Conservation (phyloP, 306 rosid species). For the Parietaria judaica region DNA sequence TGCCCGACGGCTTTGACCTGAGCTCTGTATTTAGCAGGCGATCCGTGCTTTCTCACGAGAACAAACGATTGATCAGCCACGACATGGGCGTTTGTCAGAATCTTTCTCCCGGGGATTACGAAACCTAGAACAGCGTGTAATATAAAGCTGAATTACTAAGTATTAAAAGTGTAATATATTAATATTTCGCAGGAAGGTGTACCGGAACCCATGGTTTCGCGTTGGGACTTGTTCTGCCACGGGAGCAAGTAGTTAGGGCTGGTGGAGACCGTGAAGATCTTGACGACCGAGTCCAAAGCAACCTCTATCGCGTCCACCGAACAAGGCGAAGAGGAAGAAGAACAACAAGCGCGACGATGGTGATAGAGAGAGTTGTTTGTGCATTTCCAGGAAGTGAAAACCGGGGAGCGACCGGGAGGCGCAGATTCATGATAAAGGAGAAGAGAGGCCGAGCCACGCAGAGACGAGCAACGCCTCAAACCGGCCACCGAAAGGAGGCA, state of each 20-base stretch:
- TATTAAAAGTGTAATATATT: neutral
- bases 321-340: neutral
- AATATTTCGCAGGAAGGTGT: neutral
- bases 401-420: too few relatives aligned
- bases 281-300: slow-evolving; percentile 82
- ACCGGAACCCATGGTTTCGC: slow-evolving; percentile 89
- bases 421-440: too few relatives aligned
- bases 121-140: slow-evolving; percentile 38
- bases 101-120: slow-evolving; percentile 55
- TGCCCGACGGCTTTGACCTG: slow-evolving; percentile 80
- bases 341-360: neutral
- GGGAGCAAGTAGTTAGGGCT: slow-evolving; percentile 83
- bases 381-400: too few relatives aligned
- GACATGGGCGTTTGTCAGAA: slow-evolving; percentile 91
- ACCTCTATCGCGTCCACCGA: slow-evolving; percentile 37
- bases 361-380: too few relatives aligned
- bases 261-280: slow-evolving; percentile 72
- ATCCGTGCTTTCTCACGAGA: slow-evolving; percentile 90
- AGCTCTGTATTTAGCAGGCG: slow-evolving; percentile 76
- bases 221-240: slow-evolving; percentile 95
- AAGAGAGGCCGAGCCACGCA: too few relatives aligned
- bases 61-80: slow-evolving; percentile 86
- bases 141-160: neutral
- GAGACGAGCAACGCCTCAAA: too few relatives aligned
- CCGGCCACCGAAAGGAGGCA: too few relatives aligned